Evolutionary conservation across 1,139 yeast genomes (phyloP), one percentile per base, ranked within the genome.

Genomic region (Pichia sp.): DNA sequence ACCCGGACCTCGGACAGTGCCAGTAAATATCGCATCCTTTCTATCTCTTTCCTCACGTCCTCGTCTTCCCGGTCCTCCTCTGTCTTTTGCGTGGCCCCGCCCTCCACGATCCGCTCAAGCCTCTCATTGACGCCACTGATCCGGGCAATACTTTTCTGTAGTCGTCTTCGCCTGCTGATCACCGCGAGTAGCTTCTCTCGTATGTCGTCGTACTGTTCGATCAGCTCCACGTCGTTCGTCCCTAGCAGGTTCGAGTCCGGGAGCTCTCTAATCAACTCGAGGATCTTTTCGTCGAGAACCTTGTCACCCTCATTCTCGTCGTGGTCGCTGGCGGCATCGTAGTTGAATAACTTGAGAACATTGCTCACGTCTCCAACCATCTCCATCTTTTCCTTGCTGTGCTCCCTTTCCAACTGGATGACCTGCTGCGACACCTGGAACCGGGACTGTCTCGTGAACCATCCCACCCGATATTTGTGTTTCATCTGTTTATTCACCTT

Each of bases 391-490:
- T 48, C 49, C 16, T 48, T 40, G 12, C 51, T 53, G 5, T 49
- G 28, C 3, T 47, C 46, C 6, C 60, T 52, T 47, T 65, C 67
- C 19, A 58, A 51, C 13, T 59, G 57, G 21, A 66, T 36, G 4
- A 65, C 53, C 51, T 67, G 66, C 34, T 60, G 60, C 5, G 57
- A 47, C 6, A 64, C 54, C 39, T 65, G 65, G 43, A 62, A 52
- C 22, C 60, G 51, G 12, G 62, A 51, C 37, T 66, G 69, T 22
- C 60, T 58, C 37, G 60, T 59, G 48, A 62, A 66, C 41, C 59
- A 55, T 12, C 57, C 49, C 8, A 57, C 50, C 18, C 51, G 37
- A 41, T 62, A 63, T 34, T 59, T 58, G 23, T 58, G 60, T 21
- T 46, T 28, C 10, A 62, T 30, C 10, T 55, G 30, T 28, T 52